Conservation (phyloP, 805 yeast species). For the Yarrowia bubula region DNA sequence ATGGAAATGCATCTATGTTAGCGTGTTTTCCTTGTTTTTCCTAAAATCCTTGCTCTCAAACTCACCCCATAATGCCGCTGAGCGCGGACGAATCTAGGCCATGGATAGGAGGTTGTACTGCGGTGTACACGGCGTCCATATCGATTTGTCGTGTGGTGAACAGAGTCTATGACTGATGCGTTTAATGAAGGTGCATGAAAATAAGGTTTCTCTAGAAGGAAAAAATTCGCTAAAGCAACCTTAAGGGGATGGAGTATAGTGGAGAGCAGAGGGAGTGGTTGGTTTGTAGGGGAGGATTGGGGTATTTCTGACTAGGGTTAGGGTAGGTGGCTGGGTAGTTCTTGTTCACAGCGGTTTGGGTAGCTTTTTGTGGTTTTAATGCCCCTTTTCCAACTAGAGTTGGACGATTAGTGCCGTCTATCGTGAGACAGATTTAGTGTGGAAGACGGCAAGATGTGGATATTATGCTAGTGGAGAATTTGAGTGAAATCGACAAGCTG, state of each 20-base stretch:
- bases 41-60: not conserved
- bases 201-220: not conserved
- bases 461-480: too few relatives aligned
- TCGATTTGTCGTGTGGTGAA: not conserved
- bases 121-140: slow-evolving; percentile 18
- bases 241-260: not conserved
- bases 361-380: too few relatives aligned
- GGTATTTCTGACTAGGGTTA: not conserved
- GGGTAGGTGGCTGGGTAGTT: too few relatives aligned
- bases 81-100: slow-evolving; percentile 45
- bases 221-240: slow-evolving; percentile 4
- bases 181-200: not conserved
- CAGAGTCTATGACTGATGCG: not conserved
- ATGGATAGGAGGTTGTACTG: slow-evolving; percentile 25
- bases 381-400: too few relatives aligned
- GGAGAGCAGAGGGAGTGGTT: too few relatives aligned
- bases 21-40: not conserved
- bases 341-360: too few relatives aligned
- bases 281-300: not conserved
- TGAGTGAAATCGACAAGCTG: too few relatives aligned
- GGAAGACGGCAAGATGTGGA: too few relatives aligned
- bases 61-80: slow-evolving; percentile 67
- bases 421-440: too few relatives aligned
- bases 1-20: slow-evolving; percentile 69
- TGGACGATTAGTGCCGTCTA: too few relatives aligned